A percentile compares a stretch with the other conserved stretches of the same genome.
Evolutionary conservation across 2,329 filamentous ascomycete species (phyloP).

Genomic region (Penicillium crustosum): DNA sequence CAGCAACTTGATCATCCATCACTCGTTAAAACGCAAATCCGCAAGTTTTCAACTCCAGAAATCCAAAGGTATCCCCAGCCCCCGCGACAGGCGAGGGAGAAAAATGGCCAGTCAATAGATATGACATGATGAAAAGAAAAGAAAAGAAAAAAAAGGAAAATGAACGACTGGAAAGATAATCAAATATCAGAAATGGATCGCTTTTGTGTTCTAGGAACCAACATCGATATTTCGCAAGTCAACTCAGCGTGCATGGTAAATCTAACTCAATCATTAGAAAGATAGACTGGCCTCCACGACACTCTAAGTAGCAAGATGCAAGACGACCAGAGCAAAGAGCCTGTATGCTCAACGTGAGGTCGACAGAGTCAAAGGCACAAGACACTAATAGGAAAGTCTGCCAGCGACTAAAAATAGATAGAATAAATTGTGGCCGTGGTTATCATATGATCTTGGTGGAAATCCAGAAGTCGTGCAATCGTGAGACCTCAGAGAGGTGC

Average conservation of each 20-base stretch:
- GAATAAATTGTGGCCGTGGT: conserved; percentile 24
- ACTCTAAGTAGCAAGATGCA: neutral
- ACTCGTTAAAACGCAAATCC: conserved; percentile 11
- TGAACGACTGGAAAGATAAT: neutral
- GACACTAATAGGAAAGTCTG: conserved; percentile 16
- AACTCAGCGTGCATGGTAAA: neutral
- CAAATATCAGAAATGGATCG: conserved; percentile 15
- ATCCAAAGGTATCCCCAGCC: conserved; percentile 21
- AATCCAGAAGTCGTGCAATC: conserved; percentile 26
- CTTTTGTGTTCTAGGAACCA: conserved; percentile 18
- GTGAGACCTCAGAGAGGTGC: neutral
- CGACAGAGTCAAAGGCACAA: neutral
- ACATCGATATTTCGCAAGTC: conserved; percentile 16
- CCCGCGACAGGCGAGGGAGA: conserved; percentile 7
- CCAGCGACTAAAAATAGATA: conserved; percentile 22
- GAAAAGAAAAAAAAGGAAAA: neutral
- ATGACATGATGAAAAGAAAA: conserved; percentile 9
- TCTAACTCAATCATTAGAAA: neutral
- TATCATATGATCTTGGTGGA: conserved; percentile 24
- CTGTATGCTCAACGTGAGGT: conserved; percentile 2
- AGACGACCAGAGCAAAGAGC: conserved; percentile 4
- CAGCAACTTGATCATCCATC: conserved; percentile 12
- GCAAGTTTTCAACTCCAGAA: conserved; percentile 17
- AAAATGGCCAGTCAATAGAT: conserved; percentile 13
- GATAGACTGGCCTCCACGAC: conserved; percentile 1